Evolutionary conservation across 2,329 filamentous ascomycete genomes (phyloP).

Genomic region (Fusarium secorum): DNA sequence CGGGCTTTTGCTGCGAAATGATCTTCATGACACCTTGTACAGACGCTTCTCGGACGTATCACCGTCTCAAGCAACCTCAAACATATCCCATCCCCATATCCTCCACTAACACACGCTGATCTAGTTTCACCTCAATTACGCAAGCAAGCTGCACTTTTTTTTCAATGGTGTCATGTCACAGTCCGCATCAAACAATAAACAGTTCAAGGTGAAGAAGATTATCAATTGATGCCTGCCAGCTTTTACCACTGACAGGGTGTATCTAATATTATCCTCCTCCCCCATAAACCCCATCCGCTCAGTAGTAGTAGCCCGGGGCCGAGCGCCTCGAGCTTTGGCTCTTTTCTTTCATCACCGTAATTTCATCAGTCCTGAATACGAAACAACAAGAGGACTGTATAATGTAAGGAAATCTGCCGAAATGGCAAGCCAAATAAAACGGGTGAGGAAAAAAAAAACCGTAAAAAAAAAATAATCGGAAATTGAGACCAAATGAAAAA

Average conservation of each 20-base stretch:
- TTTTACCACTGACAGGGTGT: conserved; percentile 31
- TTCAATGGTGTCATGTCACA: not conserved
- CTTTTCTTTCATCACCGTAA: conserved; percentile 40
- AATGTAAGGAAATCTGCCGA: conserved; percentile 27
- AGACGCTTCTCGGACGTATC: conserved; percentile 12
- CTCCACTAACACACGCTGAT: conserved; percentile 8
- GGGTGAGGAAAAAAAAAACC: not conserved
- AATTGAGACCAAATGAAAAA: conserved; percentile 20
- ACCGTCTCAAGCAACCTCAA: conserved; percentile 23
- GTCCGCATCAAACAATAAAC: not conserved
- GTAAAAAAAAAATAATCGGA: conserved; percentile 4
- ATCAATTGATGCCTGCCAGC: conserved; percentile 35
- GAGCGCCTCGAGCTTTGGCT: conserved; percentile 27
- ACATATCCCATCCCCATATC: conserved; percentile 9
- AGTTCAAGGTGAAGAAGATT: conserved; percentile 29
- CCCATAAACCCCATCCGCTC: conserved; percentile 10
- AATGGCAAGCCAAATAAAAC: conserved; percentile 25
- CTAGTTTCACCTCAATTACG: conserved; percentile 17
- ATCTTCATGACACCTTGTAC: conserved; percentile 21
- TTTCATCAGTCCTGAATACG: conserved; percentile 41
- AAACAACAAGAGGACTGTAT: conserved; percentile 36
- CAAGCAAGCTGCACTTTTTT: not conserved
- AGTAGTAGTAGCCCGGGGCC: not conserved
- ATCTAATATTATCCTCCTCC: conserved; percentile 28
- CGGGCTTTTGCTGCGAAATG: conserved; percentile 27